These are phyloP conservation scores for Xylaria venustula DNA, from an alignment of 495 filamentous ascomycete species.

Conservation along the genomic window DNA sequence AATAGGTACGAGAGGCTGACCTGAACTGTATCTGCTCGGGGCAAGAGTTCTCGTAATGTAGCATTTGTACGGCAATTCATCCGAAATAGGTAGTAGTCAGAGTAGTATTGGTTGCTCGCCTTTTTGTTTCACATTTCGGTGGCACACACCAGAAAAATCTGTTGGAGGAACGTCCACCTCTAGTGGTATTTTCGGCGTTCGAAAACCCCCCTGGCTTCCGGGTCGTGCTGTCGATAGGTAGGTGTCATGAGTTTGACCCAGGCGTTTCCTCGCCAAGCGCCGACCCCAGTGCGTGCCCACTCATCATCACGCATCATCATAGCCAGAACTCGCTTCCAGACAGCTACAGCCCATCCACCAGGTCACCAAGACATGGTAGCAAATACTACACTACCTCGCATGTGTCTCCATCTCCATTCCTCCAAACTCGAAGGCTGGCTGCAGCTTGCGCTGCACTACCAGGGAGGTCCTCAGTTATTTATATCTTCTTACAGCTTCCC, in stretches of 20 bases:
- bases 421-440: background rate
- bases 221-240: background rate
- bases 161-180: background rate
- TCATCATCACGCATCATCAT: no score
- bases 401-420: background rate
- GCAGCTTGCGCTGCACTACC: background rate
- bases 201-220: background rate
- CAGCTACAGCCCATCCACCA: no score
- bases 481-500: background rate
- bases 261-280: background rate
- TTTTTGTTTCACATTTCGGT: background rate
- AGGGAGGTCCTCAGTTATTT: background rate
- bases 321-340: no score
- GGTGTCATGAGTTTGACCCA: background rate
- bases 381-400: background rate
- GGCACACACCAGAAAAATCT: background rate
- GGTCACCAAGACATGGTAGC: no score
- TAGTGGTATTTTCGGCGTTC: background rate
- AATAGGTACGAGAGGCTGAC: no score
- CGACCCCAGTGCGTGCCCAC: no score
- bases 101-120: background rate
- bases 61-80: background rate
- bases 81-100: background rate
- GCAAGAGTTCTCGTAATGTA: no score
- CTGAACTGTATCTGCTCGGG: no score